These are phyloP conservation scores for Phytophthora pisi DNA, from an alignment of 352 stramenopile species.

Conservation along the genomic window DNA sequence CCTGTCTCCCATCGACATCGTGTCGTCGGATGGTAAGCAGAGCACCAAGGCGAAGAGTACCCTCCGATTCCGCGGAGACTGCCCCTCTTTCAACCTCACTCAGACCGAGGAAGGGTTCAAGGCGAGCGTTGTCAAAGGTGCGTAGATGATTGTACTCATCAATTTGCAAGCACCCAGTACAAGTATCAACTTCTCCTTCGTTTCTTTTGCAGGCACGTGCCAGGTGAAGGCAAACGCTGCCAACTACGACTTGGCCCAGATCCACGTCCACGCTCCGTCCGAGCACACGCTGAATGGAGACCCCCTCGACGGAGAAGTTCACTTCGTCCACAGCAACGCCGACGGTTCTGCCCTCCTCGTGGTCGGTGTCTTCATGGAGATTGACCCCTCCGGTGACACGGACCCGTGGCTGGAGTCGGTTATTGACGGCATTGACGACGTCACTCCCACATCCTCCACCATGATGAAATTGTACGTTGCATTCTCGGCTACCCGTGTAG, in stretches of 20 bases:
- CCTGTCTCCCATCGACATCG: constrained; percentile 42
- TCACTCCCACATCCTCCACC: constrained; percentile 12
- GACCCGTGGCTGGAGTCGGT: constrained; percentile 43
- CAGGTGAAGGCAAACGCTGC: constrained; percentile 13
- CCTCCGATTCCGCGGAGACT: constrained; percentile 28
- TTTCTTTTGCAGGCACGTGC: constrained; percentile 15
- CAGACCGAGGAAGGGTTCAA: constrained; percentile 26
- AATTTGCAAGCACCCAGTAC: not conserved
- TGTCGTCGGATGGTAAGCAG: constrained; percentile 6
- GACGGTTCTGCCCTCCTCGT: constrained; percentile 42
- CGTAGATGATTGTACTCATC: not conserved
- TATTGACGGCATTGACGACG: constrained; percentile 33
- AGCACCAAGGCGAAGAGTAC: constrained; percentile 6
- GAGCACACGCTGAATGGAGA: constrained; percentile 57
- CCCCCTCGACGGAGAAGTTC: constrained; percentile 42
- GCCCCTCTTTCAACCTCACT: constrained; percentile 28
- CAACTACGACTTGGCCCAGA: constrained; percentile 36
- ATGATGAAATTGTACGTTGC: constrained; percentile 28
- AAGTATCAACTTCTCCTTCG: not conserved
- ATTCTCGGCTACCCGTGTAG: not conserved
- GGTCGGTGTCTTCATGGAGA: constrained; percentile 40
- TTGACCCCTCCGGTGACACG: constrained; percentile 21
- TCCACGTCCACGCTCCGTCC: constrained; percentile 50
- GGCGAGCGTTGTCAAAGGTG: constrained; percentile 19
- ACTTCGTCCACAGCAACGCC: constrained; percentile 52